Evolutionary conservation across 306 rosid genomes (phyloP).

Genomic region (Vigna trinervia): DNA sequence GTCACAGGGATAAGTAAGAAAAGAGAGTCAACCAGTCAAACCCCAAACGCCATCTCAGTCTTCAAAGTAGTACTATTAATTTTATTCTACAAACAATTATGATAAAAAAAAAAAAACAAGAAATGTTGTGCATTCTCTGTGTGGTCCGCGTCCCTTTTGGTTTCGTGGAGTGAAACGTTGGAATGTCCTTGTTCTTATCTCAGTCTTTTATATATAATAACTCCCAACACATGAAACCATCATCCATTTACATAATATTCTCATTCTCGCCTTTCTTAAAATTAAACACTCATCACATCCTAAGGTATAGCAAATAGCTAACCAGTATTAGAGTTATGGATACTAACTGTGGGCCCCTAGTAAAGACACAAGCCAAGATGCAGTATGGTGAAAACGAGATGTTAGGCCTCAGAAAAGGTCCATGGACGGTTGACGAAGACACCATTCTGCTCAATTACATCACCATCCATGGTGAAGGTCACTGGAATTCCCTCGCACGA

Average conservation of each 20-base stretch:
- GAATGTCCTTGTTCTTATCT: conserved; percentile 45
- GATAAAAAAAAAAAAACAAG: not conserved
- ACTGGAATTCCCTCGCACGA: conserved; percentile 64
- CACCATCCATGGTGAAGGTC: conserved; percentile 64
- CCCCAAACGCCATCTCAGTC: conserved; percentile 29
- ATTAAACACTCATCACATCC: not conserved
- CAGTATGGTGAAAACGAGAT: conserved; percentile 30
- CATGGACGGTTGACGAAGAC: conserved; percentile 76
- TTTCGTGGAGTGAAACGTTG: conserved; percentile 23
- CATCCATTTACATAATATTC: not conserved
- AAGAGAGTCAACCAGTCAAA: conserved; percentile 53
- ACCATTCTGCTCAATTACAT: conserved; percentile 56
- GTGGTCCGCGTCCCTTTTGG: conserved; percentile 34
- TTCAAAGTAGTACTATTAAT: not conserved
- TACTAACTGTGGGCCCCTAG: conserved; percentile 3
- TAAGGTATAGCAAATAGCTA: too few relatives aligned
- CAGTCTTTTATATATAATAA: conserved; percentile 45
- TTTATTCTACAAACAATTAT: not conserved
- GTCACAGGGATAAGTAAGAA: conserved; percentile 30
- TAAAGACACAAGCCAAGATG: not conserved
- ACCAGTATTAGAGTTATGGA: not conserved
- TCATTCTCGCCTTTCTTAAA: not conserved
- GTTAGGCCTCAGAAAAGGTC: conserved; percentile 59
- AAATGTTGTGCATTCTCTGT: conserved; percentile 31
- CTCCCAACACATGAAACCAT: conserved; percentile 41